Conservation (phyloP, 768 basidiomycete genomes). For the Termitomyces sp. region DNA sequence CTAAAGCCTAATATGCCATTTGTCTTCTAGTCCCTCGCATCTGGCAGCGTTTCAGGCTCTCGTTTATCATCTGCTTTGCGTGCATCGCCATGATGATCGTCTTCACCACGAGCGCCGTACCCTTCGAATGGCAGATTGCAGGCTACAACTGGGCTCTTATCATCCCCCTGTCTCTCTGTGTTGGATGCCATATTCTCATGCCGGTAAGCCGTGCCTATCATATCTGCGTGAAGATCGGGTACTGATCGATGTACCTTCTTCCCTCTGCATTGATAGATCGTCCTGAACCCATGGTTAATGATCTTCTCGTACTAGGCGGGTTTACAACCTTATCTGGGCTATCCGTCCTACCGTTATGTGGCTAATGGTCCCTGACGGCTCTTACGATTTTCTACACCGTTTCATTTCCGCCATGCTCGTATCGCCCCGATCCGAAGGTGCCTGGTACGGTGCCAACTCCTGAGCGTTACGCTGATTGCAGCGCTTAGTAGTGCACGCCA, state of each 20-base stretch:
- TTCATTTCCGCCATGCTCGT: neutral
- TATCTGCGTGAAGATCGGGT: neutral
- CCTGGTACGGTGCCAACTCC: neutral
- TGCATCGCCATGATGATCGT: slow-evolving; percentile 59
- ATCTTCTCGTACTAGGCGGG: slow-evolving; percentile 57
- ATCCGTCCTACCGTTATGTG: neutral
- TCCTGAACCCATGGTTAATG: slow-evolving; percentile 85
- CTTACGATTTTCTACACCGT: neutral
- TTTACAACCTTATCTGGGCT: neutral
- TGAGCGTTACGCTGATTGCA: neutral
- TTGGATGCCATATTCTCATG: slow-evolving; percentile 65
- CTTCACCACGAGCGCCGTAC: slow-evolving; percentile 50
- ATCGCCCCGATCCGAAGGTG: neutral
- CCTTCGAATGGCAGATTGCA: slow-evolving; percentile 61
- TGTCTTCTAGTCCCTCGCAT: slow-evolving; percentile 60
- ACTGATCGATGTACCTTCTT: slow-evolving; percentile 2
- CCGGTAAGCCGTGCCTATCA: slow-evolving; percentile 45
- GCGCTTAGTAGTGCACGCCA: neutral
- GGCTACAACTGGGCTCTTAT: slow-evolving; percentile 66
- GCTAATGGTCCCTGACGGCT: neutral
- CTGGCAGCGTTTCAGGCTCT: slow-evolving; percentile 74
- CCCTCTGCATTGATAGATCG: slow-evolving; percentile 37
- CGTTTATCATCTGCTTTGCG: slow-evolving; percentile 57
- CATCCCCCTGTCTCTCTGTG: slow-evolving; percentile 65
- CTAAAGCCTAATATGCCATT: neutral